Base-by-base conservation (phyloP, 2,329 filamentous ascomycete species). In the Chaetomium globosum region DNA sequence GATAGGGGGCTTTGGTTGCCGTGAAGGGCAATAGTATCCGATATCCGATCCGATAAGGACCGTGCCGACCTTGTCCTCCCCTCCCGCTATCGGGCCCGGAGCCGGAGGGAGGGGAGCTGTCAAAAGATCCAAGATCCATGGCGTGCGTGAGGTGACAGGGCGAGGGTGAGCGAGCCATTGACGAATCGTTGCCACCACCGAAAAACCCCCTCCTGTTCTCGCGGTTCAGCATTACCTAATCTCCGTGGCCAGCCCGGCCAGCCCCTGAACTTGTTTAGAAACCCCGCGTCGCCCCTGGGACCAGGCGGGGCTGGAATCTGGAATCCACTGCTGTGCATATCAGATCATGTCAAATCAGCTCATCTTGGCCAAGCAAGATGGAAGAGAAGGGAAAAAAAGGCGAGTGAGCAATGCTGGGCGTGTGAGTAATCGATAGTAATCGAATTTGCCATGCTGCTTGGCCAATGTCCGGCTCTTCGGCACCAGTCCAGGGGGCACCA, bases 11-110 rank as follows among this genome's bases (percentile, higher is more conserved):
- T 10, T 10, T 43, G 33, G 21, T 23, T 5, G 49, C 16, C 8
- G 36, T 43, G 43, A 52, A 26, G 30, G 16, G 39, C 31, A 48
- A 26, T 51, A 51, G 36, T 54, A 64, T 55, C 62, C 39, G 57
- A 60, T 56, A 64, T 55, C 62, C 39, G 57, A 60, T 56, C 55
- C 39, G 62, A 64, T 64, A 64, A 64, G 62, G 56, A 59, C 62
- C 49, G 56, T 64, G 55, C 56, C 49, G 62, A 31, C 53, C 36
- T 36, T 62, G 52, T 46, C 23, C 30, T 30, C 23, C 49, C 39
- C 21, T 30, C 23, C 49, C 39, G 56, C 13, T 54, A 21, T 43
- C 39, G 56, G 51, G 46, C 48, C 63, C 57, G 56, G 56, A 51
- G 39, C 57, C 52, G 23, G 57, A 64, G 39, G 26, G 26, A 26